Base-by-base conservation (phyloP, 2,329 filamentous ascomycete genomes). In the Domatiomyces globalis region DNA sequence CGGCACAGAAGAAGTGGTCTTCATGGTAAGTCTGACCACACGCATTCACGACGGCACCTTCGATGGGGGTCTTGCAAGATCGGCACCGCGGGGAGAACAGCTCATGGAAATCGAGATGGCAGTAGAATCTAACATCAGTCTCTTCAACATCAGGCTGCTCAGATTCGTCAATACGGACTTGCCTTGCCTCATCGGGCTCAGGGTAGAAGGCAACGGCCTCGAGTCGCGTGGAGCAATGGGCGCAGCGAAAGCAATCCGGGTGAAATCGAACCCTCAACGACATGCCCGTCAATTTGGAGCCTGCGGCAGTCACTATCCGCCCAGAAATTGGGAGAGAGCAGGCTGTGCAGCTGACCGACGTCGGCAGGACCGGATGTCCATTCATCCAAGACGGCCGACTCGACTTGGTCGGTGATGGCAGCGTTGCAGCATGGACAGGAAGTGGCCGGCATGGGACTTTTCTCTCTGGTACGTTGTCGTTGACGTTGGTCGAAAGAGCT, bases 41-140 rank as follows among this genome's bases (percentile, higher is more conserved):
- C 1, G 92, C 92, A 12, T 95, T 83, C 29, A 95, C 83, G 59
- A 96, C 87, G 68, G 96, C 89, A 43, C 89, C 89, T 60, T 96
- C 82, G 62, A 98, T 98, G 2, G 92, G 90, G 6, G 92, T 98
- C 66, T 85, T 88, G 77, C 92, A 98, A 66, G 86, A 88, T 70
- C 92, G 92, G 76, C 92, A 98, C 43, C 87, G 81, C 4, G 92
- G 92, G 29, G 85, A 88, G 68, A 87, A 98, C 50, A 85, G 73
- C 69, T 98, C 92, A 67, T 98, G 92, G 79, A 89, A 98, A 72
- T 98, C 92, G n/a, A 98, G 78, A 65, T 96, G 90, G 69, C 92
- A 98, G 71, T 85, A 98, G 76, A 96, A 96, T 9, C 90, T 81
- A 45, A 87, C 70, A 60, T 90, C 43, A 20, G 51, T 49, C n/a